Conservation (phyloP, 345 rosid genomes). For the Eucalyptus sideroxylon region DNA sequence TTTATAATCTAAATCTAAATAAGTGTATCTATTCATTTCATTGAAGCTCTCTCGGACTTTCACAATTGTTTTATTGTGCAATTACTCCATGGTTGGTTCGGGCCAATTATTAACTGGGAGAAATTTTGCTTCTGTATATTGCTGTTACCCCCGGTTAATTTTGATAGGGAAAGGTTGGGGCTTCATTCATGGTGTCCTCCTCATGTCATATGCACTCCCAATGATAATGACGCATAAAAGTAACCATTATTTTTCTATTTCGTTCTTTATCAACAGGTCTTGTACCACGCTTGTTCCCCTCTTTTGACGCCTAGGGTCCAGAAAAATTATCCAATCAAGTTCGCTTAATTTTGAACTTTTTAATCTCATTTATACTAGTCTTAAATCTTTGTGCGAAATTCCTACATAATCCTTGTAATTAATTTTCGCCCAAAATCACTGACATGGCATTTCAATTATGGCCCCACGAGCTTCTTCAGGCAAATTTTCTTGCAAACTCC, state of each 20-base stretch:
- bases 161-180: not conserved
- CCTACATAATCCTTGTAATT: accelerated
- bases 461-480: not conserved
- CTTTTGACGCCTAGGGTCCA: not conserved
- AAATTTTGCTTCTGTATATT: not conserved
- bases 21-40: not conserved
- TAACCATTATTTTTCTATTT: not conserved
- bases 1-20: not conserved
- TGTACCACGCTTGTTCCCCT: not conserved
- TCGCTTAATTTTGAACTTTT: not conserved
- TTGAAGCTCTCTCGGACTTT: not conserved
- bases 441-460: not conserved
- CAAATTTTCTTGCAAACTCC: not conserved
- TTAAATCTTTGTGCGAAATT: accelerated
- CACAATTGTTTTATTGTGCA: not conserved
- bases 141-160: not conserved
- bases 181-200: not conserved
- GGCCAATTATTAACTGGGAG: not conserved
- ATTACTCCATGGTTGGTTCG: not conserved
- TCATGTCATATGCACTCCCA: not conserved
- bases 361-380: not conserved
- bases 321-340: not conserved
- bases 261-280: not conserved
- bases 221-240: not conserved
- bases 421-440: not conserved